phyloP scores from a whole-genome alignment of 805 yeast species.

The Pichia thaimueangensis region DNA sequence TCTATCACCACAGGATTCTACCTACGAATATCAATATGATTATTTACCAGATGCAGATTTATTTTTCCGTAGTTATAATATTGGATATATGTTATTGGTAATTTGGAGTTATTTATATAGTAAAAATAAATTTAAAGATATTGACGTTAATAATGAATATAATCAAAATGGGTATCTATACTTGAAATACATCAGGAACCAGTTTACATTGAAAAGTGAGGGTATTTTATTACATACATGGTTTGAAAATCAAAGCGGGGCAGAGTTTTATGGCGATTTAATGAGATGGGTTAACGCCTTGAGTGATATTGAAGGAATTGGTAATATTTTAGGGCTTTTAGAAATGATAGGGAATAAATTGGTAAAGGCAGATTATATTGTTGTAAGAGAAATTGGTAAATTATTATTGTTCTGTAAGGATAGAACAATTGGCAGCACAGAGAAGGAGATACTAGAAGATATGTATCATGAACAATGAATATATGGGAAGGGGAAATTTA shows the following conservation, averaged over 20 bases:
- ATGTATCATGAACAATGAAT: conserved; percentile 34
- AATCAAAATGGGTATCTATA: conserved; percentile 47
- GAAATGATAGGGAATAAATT: conserved; percentile 37
- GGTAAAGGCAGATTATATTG: conserved; percentile 43
- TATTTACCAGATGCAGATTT: conserved; percentile 51
- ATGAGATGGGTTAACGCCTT: conserved; percentile 36
- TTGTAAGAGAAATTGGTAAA: conserved; percentile 50
- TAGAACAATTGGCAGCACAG: conserved; percentile 43
- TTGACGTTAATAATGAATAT: conserved; percentile 25
- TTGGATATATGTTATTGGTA: conserved; percentile 37
- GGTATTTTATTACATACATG: conserved; percentile 29
- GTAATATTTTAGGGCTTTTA: conserved; percentile 52
- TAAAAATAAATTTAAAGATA: conserved; percentile 35
- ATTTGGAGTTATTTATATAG: conserved; percentile 49
- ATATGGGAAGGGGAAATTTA: not conserved
- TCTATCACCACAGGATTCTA: conserved; percentile 43
- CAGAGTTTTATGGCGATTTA: conserved; percentile 37
- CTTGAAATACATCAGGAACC: conserved; percentile 41
- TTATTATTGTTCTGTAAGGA: conserved; percentile 48
- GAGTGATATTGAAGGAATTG: conserved; percentile 34
- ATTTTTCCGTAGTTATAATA: conserved; percentile 36
- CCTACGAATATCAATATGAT: conserved; percentile 35
- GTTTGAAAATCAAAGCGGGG: conserved; percentile 29
- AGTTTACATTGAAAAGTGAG: conserved; percentile 32
- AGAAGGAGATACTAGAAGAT: conserved; percentile 39